Conservation (phyloP, 441 rosid genomes). For the Euphorbia schlechtendalii region DNA sequence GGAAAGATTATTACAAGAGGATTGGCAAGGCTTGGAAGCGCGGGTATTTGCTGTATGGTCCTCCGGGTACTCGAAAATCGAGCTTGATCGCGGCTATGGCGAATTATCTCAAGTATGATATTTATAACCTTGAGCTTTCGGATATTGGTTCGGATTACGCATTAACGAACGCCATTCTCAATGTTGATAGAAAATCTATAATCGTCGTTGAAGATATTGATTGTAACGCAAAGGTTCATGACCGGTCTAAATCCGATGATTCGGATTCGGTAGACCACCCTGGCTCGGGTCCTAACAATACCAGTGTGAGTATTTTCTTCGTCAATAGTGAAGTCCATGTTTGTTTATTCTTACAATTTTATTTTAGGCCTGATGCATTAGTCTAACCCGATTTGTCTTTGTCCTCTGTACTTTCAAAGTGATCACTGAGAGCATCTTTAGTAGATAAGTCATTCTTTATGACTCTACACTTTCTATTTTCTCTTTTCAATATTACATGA, state of each 20-base stretch:
- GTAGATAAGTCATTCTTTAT: too few relatives aligned
- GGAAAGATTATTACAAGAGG: slow-evolving; percentile 30
- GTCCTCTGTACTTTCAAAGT: too few relatives aligned
- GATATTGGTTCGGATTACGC: slow-evolving; percentile 20
- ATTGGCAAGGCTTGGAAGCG: slow-evolving; percentile 41
- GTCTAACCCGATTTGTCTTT: too few relatives aligned
- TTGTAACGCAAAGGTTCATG: slow-evolving; percentile 17
- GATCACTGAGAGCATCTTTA: too few relatives aligned
- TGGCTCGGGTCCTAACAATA: neutral
- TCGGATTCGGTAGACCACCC: neutral
- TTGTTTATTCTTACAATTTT: too few relatives aligned
- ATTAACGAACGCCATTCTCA: slow-evolving; percentile 21
- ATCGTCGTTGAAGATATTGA: slow-evolving; percentile 38
- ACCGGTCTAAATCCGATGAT: slow-evolving; percentile 3
- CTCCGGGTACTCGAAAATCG: slow-evolving; percentile 48
- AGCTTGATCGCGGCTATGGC: slow-evolving; percentile 45
- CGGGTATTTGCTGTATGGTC: slow-evolving; percentile 37
- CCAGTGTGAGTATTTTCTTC: neutral
- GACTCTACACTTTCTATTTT: too few relatives aligned
- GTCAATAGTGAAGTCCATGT: neutral
- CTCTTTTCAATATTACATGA: too few relatives aligned
- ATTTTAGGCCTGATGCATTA: too few relatives aligned
- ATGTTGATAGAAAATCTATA: slow-evolving; percentile 1
- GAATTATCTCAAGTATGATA: slow-evolving; percentile 36
- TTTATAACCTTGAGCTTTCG: slow-evolving; percentile 33